Conservation (phyloP, 2,329 filamentous ascomycete genomes). For the Periconia digitata region DNA sequence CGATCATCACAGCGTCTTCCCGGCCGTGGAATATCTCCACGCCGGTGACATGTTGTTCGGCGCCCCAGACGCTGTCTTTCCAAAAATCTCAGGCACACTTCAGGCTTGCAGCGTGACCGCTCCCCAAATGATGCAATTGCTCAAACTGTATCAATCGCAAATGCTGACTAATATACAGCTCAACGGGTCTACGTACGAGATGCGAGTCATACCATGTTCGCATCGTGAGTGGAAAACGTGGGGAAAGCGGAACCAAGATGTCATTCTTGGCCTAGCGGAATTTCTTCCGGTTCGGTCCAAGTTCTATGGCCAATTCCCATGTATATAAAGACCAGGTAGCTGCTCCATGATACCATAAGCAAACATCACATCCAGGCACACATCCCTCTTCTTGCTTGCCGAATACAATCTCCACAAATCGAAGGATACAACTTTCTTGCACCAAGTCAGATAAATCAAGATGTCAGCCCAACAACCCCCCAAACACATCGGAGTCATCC, state of each 20-base stretch:
- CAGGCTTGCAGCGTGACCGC: neutral
- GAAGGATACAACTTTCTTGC: too few relatives aligned
- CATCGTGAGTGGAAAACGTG: neutral
- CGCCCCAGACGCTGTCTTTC: neutral
- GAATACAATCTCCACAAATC: too few relatives aligned
- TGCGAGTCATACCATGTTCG: too few relatives aligned
- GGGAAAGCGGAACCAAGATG: neutral
- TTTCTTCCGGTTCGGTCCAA: neutral
- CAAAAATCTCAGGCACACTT: neutral
- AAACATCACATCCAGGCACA: too few relatives aligned
- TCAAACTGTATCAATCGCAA: neutral
- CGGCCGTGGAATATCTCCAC: neutral
- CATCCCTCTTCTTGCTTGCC: too few relatives aligned
- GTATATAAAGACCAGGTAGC: too few relatives aligned
- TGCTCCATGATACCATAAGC: too few relatives aligned
- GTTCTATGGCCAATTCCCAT: neutral
- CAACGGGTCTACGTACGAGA: neutral
- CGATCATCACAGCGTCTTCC: neutral
- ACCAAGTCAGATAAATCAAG: too few relatives aligned
- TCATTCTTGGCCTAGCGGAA: neutral
- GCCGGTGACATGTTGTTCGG: neutral
- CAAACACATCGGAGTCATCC: conserved; percentile 33
- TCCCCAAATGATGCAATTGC: neutral
- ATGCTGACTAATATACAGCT: conserved; percentile 1
- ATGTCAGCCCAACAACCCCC: conserved; percentile 16